Evolutionary conservation across 345 rosid genomes (phyloP).

Genomic region (Populus euphratica): DNA sequence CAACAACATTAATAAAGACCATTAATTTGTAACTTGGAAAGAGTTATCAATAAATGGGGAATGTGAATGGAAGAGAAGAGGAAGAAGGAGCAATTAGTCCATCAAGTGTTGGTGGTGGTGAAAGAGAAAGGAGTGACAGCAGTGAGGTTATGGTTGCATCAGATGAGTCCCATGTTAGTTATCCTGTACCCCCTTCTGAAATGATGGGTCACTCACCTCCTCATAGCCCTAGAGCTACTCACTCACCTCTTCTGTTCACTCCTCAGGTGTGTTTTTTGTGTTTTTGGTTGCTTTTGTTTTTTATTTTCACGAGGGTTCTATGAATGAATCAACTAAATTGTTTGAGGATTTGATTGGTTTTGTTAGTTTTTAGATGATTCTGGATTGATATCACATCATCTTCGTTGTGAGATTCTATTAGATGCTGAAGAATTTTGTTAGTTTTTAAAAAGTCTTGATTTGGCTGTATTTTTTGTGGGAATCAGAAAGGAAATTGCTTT

Average conservation of each 20-base stretch:
- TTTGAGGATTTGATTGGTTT: not conserved
- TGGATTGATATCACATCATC: not conserved
- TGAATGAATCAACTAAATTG: not conserved
- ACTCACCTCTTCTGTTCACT: conserved; percentile 87
- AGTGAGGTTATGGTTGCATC: conserved; percentile 44
- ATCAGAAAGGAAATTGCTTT: not conserved
- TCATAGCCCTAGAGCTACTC: conserved; percentile 76
- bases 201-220: conserved; percentile 94
- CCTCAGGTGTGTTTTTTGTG: conserved; percentile 58
- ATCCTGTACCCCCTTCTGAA: conserved; percentile 32
- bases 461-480: not conserved
- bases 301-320: not conserved
- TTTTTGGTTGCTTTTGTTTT: not conserved
- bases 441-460: not conserved
- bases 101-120: conserved; percentile 24
- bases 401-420: not conserved
- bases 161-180: conserved; percentile 29
- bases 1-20: not conserved
- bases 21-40: conserved; percentile 4
- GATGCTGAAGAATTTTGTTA: not conserved
- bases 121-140: conserved; percentile 33
- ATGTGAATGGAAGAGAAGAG: conserved; percentile 87
- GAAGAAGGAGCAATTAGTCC: conserved; percentile 68
- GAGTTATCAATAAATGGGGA: conserved; percentile 55
- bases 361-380: not conserved